phyloP scores from a whole-genome alignment of 2,329 filamentous ascomycete genomes.

The Botrytis elliptica region DNA sequence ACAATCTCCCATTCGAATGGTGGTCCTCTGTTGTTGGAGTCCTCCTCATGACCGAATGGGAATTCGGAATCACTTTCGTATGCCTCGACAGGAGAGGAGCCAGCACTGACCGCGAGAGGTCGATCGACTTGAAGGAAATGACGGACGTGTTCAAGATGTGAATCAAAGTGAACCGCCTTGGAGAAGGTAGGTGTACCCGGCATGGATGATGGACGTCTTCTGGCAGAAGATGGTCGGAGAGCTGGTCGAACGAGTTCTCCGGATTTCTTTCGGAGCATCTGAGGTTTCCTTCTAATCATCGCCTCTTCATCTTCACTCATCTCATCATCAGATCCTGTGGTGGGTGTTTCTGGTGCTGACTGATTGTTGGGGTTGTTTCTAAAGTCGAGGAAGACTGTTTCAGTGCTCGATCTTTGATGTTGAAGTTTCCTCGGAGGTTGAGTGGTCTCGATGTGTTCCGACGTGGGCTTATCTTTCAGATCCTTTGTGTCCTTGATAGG shows the following conservation, averaged over 20 bases:
- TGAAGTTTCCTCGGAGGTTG: constrained; percentile 30
- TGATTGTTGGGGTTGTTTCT: constrained; percentile 32
- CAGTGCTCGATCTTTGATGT: constrained; percentile 41
- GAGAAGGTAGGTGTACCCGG: constrained; percentile 93
- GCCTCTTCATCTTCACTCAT: constrained; percentile 54
- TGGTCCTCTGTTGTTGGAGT: constrained; percentile 37
- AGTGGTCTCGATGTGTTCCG: constrained; percentile 26
- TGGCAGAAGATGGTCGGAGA: constrained; percentile 70
- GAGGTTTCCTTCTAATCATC: constrained; percentile 66
- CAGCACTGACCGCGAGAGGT: constrained; percentile 92
- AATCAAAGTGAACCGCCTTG: constrained; percentile 98
- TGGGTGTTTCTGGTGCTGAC: constrained; percentile 49
- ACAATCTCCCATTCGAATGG: constrained; percentile 85
- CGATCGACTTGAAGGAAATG: constrained; percentile 94
- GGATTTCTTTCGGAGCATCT: constrained; percentile 96
- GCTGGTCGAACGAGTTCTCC: constrained; percentile 94
- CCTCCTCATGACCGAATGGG: constrained; percentile 64
- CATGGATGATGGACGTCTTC: constrained; percentile 88
- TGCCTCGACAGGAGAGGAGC: constrained; percentile 84
- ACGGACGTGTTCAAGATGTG: constrained; percentile 90
- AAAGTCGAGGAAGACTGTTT: constrained; percentile 47
- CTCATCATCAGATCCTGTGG: constrained; percentile 55
- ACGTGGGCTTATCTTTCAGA: constrained; percentile 35
- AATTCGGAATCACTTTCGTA: constrained; percentile 89
- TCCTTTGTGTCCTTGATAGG: constrained; percentile 36